A percentile compares a stretch with the other conserved stretches of the same genome.
These are phyloP conservation scores for Boletus rubropictus DNA, from an alignment of 768 basidiomycete genomes.

Conservation along the genomic window DNA sequence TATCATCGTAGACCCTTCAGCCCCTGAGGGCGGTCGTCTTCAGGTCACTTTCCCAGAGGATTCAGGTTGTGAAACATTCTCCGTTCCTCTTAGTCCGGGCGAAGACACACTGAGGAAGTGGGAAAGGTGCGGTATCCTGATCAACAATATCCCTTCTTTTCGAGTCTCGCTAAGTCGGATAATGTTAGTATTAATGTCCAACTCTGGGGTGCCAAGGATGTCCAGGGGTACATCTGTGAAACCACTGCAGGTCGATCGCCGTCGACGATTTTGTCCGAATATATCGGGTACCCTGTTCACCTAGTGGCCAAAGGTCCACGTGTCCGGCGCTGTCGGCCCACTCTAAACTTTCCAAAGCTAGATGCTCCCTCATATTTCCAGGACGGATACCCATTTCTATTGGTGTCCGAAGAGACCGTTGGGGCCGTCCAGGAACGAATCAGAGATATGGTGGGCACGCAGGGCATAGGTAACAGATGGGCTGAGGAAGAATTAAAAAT, in stretches of 20 bases:
- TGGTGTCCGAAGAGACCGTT: conserved; percentile 65
- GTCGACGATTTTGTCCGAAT: conserved; percentile 53
- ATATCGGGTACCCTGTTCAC: conserved; percentile 55
- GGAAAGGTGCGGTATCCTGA: conserved; percentile 43
- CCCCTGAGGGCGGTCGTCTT: conserved; percentile 44
- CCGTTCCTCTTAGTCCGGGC: conserved; percentile 52
- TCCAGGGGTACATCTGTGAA: conserved; percentile 67
- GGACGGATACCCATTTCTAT: conserved; percentile 65
- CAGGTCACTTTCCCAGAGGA: conserved; percentile 55
- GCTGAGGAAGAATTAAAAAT: conserved; percentile 43
- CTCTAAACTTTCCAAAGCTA: conserved; percentile 51
- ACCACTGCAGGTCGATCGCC: conserved; percentile 39
- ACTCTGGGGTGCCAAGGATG: conserved; percentile 41
- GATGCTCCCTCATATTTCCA: conserved; percentile 54
- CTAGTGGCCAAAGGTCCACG: conserved; percentile 63
- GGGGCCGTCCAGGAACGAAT: conserved; percentile 44
- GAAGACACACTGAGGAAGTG: conserved; percentile 45
- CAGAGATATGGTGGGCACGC: conserved; percentile 41
- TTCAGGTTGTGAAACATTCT: conserved; percentile 52
- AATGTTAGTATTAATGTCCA: conserved; percentile 45
- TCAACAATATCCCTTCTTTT: not conserved
- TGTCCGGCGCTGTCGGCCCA: conserved; percentile 46
- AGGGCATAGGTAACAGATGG: conserved; percentile 51
- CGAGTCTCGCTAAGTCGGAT: not conserved
- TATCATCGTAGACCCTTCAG: conserved; percentile 42